These are phyloP conservation scores for Linum usitatissimum DNA, from an alignment of 345 rosid genomes.

Conservation along the genomic window DNA sequence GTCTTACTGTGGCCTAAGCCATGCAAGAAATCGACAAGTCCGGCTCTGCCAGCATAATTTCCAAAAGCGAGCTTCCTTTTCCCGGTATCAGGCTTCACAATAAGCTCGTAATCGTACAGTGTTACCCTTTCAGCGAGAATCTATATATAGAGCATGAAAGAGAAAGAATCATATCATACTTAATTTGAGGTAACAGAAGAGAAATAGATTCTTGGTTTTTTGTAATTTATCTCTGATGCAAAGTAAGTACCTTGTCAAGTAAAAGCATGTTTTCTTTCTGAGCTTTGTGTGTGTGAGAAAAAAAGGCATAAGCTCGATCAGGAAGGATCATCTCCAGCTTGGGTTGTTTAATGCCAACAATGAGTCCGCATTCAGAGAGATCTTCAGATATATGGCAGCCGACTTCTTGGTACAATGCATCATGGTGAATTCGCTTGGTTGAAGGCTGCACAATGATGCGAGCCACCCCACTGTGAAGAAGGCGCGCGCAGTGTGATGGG, in stretches of 20 bases:
- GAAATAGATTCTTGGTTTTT: not conserved
- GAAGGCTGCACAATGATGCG: constrained; percentile 86
- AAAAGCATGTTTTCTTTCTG: constrained; percentile 82
- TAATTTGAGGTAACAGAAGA: not conserved
- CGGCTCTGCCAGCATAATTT: constrained; percentile 89
- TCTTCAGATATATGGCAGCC: constrained; percentile 83
- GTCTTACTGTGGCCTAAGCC: constrained; percentile 74
- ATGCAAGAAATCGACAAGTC: constrained; percentile 62
- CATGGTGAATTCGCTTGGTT: constrained; percentile 78
- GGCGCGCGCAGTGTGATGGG: constrained; percentile 83
- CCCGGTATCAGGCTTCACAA: constrained; percentile 54
- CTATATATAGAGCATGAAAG: constrained; percentile 20
- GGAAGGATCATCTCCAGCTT: constrained; percentile 71
- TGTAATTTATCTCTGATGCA: no score
- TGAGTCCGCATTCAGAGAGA: constrained; percentile 76
- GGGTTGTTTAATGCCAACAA: constrained; percentile 78
- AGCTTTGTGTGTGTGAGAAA: constrained; percentile 85
- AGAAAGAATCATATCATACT: not conserved
- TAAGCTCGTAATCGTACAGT: constrained; percentile 77
- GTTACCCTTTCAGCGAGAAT: constrained; percentile 63
- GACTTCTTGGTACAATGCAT: constrained; percentile 64
- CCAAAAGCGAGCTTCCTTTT: constrained; percentile 75
- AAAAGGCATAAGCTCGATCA: constrained; percentile 80
- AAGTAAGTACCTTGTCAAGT: constrained; percentile 48
- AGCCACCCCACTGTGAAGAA: constrained; percentile 56